Base-by-base conservation (phyloP, 1,139 yeast genomes). In the Saccharomyces hybrid region DNA sequence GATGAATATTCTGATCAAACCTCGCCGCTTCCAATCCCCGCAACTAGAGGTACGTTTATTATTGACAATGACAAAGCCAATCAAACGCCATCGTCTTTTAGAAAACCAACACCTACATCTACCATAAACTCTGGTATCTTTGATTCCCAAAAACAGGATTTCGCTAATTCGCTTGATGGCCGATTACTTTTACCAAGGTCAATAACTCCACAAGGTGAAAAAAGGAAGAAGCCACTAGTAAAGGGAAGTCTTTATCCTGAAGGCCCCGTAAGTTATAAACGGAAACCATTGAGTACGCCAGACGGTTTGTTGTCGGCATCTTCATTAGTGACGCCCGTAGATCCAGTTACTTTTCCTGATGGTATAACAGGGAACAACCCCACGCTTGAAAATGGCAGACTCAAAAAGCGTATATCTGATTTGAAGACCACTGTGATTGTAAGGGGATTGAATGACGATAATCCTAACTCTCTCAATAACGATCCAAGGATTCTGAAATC, bases 401-500 rank as follows among this genome's bases (percentile, higher is more conserved):
- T 27, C 9, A 58, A 59, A 48, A 60, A 65, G 47, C 65, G 72
- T 44, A 69, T 69, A 24, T 54, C 65, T 1, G 72, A 69, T 53
- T 54, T 69, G 54, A 63, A 66, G 41, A 68, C 71, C 2, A 64
- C 71, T 4, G 66, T 66, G 7, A 67, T 69, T 38, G 63, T 64
- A 27, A 59, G 71, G 44, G 78, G 5, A 70, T 78, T 57, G 74
- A 78, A 14, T 73, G 74, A 58, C 5, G 55, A 14, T 21, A 27
- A 58, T 44, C 51, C 59, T 26, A 60, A 59, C 48, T 51, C 56
- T 32, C 55, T 69, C 2, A 66, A 65, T 50, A 64, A 61, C 19
- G 70, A 69, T 53, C 64, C 68, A 4, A 58, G 56, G 26, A 64
- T 70, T 16, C 53, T 81, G 32, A 75, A 77, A 50, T 79, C 84